These are phyloP conservation scores for Xylariaceae sp. DNA, from an alignment of 2,329 filamentous ascomycete species.

Conservation along the genomic window DNA sequence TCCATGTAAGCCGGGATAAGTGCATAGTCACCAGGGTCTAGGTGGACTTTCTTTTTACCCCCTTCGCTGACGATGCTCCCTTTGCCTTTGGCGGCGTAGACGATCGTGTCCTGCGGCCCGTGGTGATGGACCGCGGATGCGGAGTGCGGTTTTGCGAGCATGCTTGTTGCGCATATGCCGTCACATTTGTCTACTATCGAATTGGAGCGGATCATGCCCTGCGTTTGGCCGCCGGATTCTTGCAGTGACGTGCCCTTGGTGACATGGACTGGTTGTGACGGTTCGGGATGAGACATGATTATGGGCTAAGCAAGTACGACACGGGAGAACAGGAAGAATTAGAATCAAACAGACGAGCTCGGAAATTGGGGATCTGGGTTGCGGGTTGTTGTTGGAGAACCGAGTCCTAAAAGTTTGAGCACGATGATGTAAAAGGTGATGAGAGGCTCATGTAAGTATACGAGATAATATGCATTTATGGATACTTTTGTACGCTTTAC, in stretches of 20 bases:
- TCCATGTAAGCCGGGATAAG: constrained; percentile 51
- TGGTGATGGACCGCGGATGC: constrained; percentile 51
- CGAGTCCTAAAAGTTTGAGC: too few species aligned
- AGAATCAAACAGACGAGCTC: too few species aligned
- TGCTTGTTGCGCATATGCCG: constrained; percentile 45
- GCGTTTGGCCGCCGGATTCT: constrained; percentile 44
- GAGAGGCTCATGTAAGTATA: too few species aligned
- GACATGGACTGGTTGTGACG: constrained; percentile 32
- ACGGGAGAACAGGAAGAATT: too few species aligned
- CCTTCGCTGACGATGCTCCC: constrained; percentile 48
- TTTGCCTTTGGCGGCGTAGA: constrained; percentile 46
- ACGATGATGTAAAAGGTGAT: too few species aligned
- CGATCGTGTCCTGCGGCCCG: constrained; percentile 49
- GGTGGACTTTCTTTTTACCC: constrained; percentile 42
- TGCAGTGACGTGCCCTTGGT: constrained; percentile 33
- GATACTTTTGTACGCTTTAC: too few species aligned
- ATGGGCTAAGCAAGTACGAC: too few species aligned
- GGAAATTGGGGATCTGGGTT: too few species aligned
- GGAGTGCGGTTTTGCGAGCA: constrained; percentile 45
- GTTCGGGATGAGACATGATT: constrained; percentile 25
- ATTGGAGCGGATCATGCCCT: constrained; percentile 46
- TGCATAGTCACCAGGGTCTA: constrained; percentile 49
- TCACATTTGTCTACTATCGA: constrained; percentile 46
- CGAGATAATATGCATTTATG: not conserved
- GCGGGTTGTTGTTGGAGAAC: too few species aligned